A percentile compares a stretch with the other conserved stretches of the same genome.
Conservation (phyloP, 2,329 filamentous ascomycete genomes). For the Diplodia scrobiculata region DNA sequence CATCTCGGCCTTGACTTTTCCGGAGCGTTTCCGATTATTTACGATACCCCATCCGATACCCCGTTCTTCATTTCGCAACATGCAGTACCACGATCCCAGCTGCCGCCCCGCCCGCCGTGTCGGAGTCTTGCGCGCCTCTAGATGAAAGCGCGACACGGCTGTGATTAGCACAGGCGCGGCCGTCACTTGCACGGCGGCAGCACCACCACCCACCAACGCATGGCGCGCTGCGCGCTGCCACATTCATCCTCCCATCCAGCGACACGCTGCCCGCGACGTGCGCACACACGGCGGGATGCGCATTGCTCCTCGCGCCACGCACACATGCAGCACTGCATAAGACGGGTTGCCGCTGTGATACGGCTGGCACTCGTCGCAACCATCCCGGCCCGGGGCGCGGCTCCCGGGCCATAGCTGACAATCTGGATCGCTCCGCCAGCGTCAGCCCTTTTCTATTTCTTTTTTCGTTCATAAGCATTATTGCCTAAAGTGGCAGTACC, state of each 20-base stretch:
- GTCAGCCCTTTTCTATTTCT: slow-evolving; percentile 18
- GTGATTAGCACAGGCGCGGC: slow-evolving; percentile 19
- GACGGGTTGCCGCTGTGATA: slow-evolving; percentile 27
- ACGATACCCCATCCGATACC: slow-evolving; percentile 22
- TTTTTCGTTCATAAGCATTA: neutral
- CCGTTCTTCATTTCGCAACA: slow-evolving; percentile 21
- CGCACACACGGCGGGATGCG: slow-evolving; percentile 10
- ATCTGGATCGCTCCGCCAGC: slow-evolving; percentile 20
- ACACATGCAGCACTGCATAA: slow-evolving; percentile 31
- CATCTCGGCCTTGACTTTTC: slow-evolving; percentile 9
- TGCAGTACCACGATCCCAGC: slow-evolving; percentile 8
- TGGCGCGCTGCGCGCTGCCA: slow-evolving; percentile 1
- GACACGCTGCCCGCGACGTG: neutral
- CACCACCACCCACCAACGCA: slow-evolving; percentile 12
- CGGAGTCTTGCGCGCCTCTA: slow-evolving; percentile 14
- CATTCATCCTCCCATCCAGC: slow-evolving; percentile 1
- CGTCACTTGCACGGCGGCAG: slow-evolving; percentile 23
- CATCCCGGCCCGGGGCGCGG: slow-evolving; percentile 14
- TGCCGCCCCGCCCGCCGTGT: neutral
- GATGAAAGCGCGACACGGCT: slow-evolving; percentile 19
- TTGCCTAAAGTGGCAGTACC: slow-evolving; percentile 7
- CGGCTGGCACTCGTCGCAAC: slow-evolving; percentile 31
- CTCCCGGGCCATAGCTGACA: slow-evolving; percentile 9
- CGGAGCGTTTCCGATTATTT: slow-evolving; percentile 17
- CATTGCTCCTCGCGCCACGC: slow-evolving; percentile 29